Conservation (phyloP, 2,329 filamentous ascomycete species). For the Ophiostoma sp. region DNA sequence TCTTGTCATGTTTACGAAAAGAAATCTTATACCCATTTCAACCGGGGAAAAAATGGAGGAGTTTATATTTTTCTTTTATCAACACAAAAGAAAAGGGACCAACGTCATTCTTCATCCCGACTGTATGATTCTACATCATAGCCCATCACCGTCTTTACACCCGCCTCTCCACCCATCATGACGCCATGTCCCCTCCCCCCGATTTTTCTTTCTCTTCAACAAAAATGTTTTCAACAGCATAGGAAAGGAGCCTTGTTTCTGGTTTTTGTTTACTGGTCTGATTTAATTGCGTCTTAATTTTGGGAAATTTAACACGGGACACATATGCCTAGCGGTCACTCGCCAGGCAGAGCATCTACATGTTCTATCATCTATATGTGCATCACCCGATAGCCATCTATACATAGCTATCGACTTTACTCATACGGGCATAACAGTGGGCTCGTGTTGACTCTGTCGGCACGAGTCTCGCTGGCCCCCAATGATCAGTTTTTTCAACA, state of each 20-base stretch:
- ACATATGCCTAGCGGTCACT: not conserved
- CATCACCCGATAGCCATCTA: slow-evolving; percentile 1
- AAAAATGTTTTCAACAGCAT: slow-evolving; percentile 33
- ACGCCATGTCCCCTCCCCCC: slow-evolving; percentile 6
- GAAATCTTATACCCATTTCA: slow-evolving; percentile 25
- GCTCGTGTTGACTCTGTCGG: not conserved
- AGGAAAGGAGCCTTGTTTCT: slow-evolving; percentile 24
- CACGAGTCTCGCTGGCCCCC: not conserved
- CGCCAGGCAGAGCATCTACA: not conserved
- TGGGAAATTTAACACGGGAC: not conserved
- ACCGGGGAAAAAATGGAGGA: slow-evolving; percentile 21
- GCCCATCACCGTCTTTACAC: not conserved
- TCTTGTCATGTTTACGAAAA: slow-evolving; percentile 20
- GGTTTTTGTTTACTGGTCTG: slow-evolving; percentile 15
- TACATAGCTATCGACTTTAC: not conserved
- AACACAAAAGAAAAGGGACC: not conserved
- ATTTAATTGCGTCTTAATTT: slow-evolving; percentile 6
- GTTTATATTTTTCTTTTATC: not conserved
- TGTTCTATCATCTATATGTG: slow-evolving; percentile 9
- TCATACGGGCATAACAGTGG: not conserved
- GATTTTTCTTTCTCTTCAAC: slow-evolving; percentile 24
- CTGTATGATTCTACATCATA: slow-evolving; percentile 11
- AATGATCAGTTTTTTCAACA: not conserved
- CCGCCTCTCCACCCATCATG: slow-evolving; percentile 3
- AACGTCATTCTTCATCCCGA: slow-evolving; percentile 12